A percentile compares a stretch with the other conserved stretches of the same genome.
Conservation (phyloP, 2,329 filamentous ascomycete species). For the Ceratocystis cubensis region DNA sequence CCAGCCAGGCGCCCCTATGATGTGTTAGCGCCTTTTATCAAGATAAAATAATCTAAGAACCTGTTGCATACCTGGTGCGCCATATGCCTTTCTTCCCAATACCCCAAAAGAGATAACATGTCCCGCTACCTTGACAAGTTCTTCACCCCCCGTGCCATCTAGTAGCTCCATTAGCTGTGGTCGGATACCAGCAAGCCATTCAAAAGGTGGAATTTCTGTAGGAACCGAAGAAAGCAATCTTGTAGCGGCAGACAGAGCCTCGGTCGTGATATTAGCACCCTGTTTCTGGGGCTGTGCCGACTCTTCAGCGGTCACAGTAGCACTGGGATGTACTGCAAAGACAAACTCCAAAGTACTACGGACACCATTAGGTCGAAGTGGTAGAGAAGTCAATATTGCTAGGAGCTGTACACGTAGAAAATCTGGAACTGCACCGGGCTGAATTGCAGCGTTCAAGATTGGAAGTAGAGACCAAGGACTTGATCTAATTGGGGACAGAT, state of each 20-base stretch:
- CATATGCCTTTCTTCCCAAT: constrained; percentile 48
- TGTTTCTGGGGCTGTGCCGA: constrained; percentile 38
- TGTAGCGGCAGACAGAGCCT: constrained; percentile 52
- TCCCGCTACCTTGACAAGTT: constrained; percentile 45
- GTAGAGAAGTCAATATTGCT: constrained; percentile 45
- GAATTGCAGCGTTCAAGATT: constrained; percentile 49
- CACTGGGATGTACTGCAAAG: constrained; percentile 52
- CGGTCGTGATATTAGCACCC: constrained; percentile 53
- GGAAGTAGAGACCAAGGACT: constrained; percentile 44
- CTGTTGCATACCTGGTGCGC: constrained; percentile 42
- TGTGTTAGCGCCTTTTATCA: background rate
- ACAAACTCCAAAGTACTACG: constrained; percentile 58
- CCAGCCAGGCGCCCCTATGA: constrained; percentile 46
- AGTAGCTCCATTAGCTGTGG: constrained; percentile 50
- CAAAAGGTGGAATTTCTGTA: constrained; percentile 37
- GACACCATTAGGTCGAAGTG: constrained; percentile 50
- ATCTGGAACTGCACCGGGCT: constrained; percentile 44
- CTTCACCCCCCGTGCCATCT: constrained; percentile 46
- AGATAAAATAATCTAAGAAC: background rate
- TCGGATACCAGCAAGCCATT: constrained; percentile 49
- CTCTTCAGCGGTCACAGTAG: constrained; percentile 31
- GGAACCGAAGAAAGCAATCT: constrained; percentile 50
- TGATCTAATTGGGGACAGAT: constrained; percentile 25
- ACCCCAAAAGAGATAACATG: constrained; percentile 56
- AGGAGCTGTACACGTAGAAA: constrained; percentile 50